A percentile compares a stretch with the other conserved stretches of the same genome.
Evolutionary conservation across 305 asterid species (phyloP).

Genomic region (Fraxinus greggii): DNA sequence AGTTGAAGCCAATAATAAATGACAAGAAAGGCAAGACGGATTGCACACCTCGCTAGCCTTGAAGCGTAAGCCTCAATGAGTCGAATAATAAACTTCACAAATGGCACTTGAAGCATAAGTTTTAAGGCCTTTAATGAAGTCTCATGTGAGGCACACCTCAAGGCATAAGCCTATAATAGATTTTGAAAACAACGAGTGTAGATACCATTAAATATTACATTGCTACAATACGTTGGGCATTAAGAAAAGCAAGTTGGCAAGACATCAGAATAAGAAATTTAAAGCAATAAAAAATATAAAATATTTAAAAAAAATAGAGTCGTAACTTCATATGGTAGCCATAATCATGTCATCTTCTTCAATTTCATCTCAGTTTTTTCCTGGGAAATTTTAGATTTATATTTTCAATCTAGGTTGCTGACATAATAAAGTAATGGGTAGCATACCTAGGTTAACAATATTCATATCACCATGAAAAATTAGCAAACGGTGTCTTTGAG

Average conservation of each 20-base stretch:
- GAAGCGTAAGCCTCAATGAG: not conserved
- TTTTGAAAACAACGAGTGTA: not conserved
- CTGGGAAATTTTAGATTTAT: not conserved
- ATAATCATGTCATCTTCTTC: constrained; percentile 1
- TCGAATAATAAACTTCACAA: not conserved
- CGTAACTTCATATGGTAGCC: constrained; percentile 13
- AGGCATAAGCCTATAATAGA: not conserved
- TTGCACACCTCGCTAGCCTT: not conserved
- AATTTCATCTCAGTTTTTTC: constrained; percentile 4
- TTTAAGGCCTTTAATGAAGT: not conserved
- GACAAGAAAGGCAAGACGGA: not conserved
- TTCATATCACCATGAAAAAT: not conserved
- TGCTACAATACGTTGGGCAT: not conserved
- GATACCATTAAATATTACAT: not conserved
- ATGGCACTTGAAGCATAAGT: not conserved
- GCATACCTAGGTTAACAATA: constrained; percentile 12
- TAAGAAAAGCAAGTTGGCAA: not conserved
- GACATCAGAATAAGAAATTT: not conserved
- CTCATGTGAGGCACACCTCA: not conserved
- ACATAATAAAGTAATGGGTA: not conserved
- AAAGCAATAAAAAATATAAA: not conserved
- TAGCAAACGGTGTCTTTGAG: not conserved
- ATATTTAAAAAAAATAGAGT: not conserved
- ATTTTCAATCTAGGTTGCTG: constrained; percentile 3
- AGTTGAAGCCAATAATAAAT: not conserved